Base-by-base conservation (phyloP, 371 early-diverging fungal species). In the Zychaea mexicana region DNA sequence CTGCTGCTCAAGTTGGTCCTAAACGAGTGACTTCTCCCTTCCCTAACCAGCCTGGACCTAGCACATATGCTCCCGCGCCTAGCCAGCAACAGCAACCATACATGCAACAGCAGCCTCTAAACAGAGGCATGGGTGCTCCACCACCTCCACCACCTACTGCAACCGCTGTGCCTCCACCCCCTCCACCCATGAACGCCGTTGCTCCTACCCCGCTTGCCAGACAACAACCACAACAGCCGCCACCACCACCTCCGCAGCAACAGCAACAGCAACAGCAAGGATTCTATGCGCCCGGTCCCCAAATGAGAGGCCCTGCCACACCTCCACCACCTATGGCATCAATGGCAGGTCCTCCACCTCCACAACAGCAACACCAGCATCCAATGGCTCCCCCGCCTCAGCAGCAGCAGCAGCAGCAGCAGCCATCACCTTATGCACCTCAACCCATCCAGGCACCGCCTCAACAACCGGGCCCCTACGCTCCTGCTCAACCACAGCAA, bases 1-100 rank as follows among this genome's bases (percentile, higher is more conserved):
- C 61, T 17, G 56, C 54, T 10, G 61, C 73, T 22, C 54, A 55
- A 22, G 56, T 31, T 9, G 61, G 61, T 8, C 67, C 71, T n/a
- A 72, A 76, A 57, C 71, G 80, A 47, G 76, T 80, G 0, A 73
- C 72, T n/a, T 80, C 80, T 15, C 80, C 80, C 28, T 80, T 80
- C 72, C 80, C 80, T 36, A 75, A 77, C 42, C 67, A 65, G 38
- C 82, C 82, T 26, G 62, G 79, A 17, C 60, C 75, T 9, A 62
- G 67, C 17, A 63, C 78, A 0, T 79, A 77, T 70, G 71, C 67
- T 30, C 32, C 63, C 5, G 46, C 61, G 3, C 72, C 72, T 26
- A 68, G 38, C 17, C 69, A 47, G 17, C 67, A 49, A 24, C 68
- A 57, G 28, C 69, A 60, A 21, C 59, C 46, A 10, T 61, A 52